Conservation (phyloP, 305 asterid species). For the Fraxinus angustifolia region DNA sequence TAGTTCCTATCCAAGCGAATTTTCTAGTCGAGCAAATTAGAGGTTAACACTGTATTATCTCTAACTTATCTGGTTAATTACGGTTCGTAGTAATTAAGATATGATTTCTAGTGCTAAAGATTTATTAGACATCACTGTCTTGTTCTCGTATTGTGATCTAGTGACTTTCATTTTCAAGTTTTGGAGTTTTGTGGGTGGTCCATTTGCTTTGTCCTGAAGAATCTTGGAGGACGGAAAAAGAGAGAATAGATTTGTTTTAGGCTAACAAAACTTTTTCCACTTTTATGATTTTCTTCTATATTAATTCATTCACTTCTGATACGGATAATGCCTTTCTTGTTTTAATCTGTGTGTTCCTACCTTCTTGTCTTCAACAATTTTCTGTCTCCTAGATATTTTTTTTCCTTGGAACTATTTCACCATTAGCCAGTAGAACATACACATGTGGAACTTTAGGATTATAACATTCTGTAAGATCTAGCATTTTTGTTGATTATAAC, state of each 20-base stretch:
- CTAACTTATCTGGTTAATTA: neutral
- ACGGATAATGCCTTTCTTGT: conserved; percentile 33
- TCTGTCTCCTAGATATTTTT: conserved; percentile 7
- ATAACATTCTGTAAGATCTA: conserved; percentile 8
- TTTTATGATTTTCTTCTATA: conserved; percentile 32
- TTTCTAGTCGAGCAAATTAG: neutral
- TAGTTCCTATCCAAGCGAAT: neutral
- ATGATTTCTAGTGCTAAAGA: conserved; percentile 27
- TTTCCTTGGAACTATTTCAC: conserved; percentile 4
- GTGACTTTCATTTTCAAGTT: conserved; percentile 36
- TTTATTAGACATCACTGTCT: conserved; percentile 35
- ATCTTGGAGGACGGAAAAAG: conserved; percentile 31
- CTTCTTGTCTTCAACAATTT: conserved; percentile 26
- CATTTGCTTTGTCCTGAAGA: conserved; percentile 42
- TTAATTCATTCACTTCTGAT: conserved; percentile 33
- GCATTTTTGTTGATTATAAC: conserved; percentile 7
- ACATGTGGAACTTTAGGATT: neutral
- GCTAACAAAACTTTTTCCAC: conserved; percentile 18
- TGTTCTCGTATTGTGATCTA: conserved; percentile 30
- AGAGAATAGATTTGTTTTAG: conserved; percentile 26
- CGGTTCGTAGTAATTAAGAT: conserved; percentile 8
- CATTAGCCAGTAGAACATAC: neutral
- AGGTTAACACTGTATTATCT: conserved; percentile 15
- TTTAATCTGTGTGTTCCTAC: conserved; percentile 31
- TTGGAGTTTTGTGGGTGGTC: conserved; percentile 55